Percentiles rank a stretch among this genome's conserved stretches.
Evolutionary conservation across 352 stramenopile species (phyloP).

Genomic region (Peronosclerospora sorghi): DNA sequence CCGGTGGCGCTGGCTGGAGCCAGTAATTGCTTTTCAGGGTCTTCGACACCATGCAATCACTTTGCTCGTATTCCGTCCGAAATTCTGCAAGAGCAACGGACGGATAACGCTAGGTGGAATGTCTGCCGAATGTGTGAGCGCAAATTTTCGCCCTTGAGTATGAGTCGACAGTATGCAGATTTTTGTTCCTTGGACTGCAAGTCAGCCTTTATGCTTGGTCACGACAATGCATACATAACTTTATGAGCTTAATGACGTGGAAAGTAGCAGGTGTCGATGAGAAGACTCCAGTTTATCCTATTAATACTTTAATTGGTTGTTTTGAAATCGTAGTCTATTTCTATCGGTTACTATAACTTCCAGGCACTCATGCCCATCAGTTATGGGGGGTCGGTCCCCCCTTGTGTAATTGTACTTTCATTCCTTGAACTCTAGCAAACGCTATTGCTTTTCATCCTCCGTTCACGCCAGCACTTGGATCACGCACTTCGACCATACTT

Average conservation of each 20-base stretch:
- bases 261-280: too few species aligned
- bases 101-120: conserved; percentile 13
- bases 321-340: too few species aligned
- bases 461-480: too few species aligned
- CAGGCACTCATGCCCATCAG: too few species aligned
- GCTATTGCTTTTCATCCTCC: too few species aligned
- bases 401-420: too few species aligned
- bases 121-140: conserved; percentile 28
- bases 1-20: conserved; percentile 25
- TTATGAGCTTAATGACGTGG: too few species aligned
- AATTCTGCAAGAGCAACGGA: conserved; percentile 9
- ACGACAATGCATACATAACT: conserved; percentile 3
- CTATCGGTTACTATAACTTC: too few species aligned
- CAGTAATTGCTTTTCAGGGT: conserved; percentile 24
- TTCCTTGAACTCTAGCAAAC: too few species aligned
- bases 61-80: conserved; percentile 19
- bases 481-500: too few species aligned
- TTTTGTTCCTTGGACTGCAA: conserved; percentile 40
- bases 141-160: conserved; percentile 19
- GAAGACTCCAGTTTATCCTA: neutral
- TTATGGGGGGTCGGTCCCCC: too few species aligned
- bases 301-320: too few species aligned
- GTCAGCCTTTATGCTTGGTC: conserved; percentile 24
- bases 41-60: conserved; percentile 25
- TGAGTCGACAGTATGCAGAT: conserved; percentile 18